Base-by-base conservation (phyloP, 176 grass and related monocot species). In the Triticum monococcum region DNA sequence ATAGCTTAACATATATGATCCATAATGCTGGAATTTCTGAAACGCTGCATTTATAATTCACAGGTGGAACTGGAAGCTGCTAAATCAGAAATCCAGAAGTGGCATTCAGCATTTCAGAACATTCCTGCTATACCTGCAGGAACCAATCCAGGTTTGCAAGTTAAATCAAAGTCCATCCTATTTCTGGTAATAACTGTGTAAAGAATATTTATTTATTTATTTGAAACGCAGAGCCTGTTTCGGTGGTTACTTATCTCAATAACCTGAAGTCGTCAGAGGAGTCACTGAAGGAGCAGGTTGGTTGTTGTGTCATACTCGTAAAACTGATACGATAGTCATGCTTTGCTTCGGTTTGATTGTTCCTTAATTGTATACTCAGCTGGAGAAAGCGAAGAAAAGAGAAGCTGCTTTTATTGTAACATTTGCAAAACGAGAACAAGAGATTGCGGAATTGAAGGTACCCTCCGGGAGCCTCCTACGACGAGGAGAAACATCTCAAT, bases 341-440 rank as follows among this genome's bases (percentile, higher is more conserved):
- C 11, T 83, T 83, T 77, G 12, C 61, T 32, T 78, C 9, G 24
- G 28, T 38, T 62, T 79, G 41, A 68, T 50, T 77, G 18, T 79
- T 74, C 2, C 85, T 90, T 26, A 33, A 85, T 88, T 57, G 46
- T 85, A 81, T 95, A 22, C 78, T 67, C 87, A 99, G 97, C 87
- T 94, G 24, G 97, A 99, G 83, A 99, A 99, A 87, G 97, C 97
- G 71, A 99, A 99, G 89, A 99, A 99, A 91, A 94, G 94, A 77
- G 97, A 99, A 79, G 97, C 97, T 66, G 92, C 97, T 78, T 99
- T 89, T 72, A 99, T 99, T 70, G 92, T 99, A 72, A 99, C 97
- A 71, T 92, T 99, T 88, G 97, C 97, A 52, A 99, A 99, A 90
- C 91, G 91, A 43, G 97, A 99, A 78, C 94, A 97, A 81, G 97